Evolutionary conservation across 352 stramenopile genomes (phyloP).

Genomic region (Thalassiosira ordinaria): DNA sequence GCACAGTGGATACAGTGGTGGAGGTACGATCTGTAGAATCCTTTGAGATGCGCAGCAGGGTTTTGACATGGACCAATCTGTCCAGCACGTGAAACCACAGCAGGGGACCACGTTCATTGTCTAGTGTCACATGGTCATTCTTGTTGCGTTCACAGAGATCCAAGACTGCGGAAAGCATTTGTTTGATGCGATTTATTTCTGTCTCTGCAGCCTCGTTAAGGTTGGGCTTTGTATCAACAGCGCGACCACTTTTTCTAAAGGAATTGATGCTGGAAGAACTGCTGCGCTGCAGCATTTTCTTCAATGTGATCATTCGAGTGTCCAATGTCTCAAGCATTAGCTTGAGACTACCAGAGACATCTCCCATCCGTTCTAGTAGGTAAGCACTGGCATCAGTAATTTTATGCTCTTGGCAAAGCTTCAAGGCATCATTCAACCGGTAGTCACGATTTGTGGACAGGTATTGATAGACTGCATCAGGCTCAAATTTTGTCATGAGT

Average conservation of each 20-base stretch:
- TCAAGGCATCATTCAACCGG: conserved; percentile 67
- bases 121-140: conserved; percentile 48
- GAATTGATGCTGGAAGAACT: no score
- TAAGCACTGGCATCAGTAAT: conserved; percentile 89
- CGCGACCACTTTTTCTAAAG: no score
- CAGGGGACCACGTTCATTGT: conserved; percentile 89
- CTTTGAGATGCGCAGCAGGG: conserved; percentile 89
- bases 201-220: conserved; percentile 55
- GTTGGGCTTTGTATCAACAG: no score
- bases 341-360: conserved; percentile 92
- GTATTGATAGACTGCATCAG: conserved; percentile 78
- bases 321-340: conserved; percentile 93
- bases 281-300: conserved; percentile 87
- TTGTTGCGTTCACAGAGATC: conserved; percentile 93
- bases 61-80: conserved; percentile 92
- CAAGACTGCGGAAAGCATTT: conserved; percentile 90
- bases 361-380: conserved; percentile 91
- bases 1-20: conserved; percentile 82
- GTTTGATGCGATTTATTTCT: conserved; percentile 81
- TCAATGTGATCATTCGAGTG: conserved; percentile 91
- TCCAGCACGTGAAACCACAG: conserved; percentile 95
- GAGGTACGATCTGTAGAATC: conserved; percentile 83
- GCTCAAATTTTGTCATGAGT: conserved; percentile 73
- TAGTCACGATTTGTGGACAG: conserved; percentile 77
- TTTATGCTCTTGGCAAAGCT: conserved; percentile 75